Base-by-base conservation (phyloP, 1,284 basidiomycete genomes). In the Malassezia obtusa region DNA sequence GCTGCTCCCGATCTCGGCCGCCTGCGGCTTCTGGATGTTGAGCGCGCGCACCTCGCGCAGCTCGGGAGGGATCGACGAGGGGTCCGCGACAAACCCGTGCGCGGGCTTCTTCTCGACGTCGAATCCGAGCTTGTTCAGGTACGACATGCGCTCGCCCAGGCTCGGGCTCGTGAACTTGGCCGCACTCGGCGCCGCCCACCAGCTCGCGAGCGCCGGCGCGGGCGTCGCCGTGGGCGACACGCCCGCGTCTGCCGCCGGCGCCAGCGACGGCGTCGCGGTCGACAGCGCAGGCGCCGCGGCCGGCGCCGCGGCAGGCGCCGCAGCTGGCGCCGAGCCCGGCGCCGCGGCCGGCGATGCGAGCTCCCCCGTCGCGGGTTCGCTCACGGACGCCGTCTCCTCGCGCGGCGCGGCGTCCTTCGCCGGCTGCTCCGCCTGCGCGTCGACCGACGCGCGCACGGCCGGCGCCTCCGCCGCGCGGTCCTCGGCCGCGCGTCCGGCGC, bases 1-100 rank as follows among this genome's bases (percentile, higher is more conserved):
- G 35, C 45, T 46, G 45, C 45, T 46, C 7, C 45, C 45, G 31
- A 46, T 17, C 21, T 46, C 45, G 25, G 45, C 45, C 12, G 45
- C 28, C 35, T 46, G 45, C 45, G 45, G 31, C 35, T 46, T 46
- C 26, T 46, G 45, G 31, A 46, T 36, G 31, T 36, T 12, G n/a
- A 46, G 45, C 26, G 45, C 31, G 5, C 25, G 22, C n/a, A 46
- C 45, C 7, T 24, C 25, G 22, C 14, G 45, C 21, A 46, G 32
- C 25, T 10, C 33, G 11, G 32, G 17, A 3, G 43, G 43, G 2
- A 31, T 17, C 15, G 28, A 11, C 17, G 43, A 14, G 4, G 14
- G 14, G 2, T 44, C 24, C 15, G 26, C 10, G 10, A 44, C 17
- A n/a, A 14, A 24, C 14, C n/a, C 9, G 22, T 30, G 10, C 21